Conservation (phyloP, 352 stramenopile genomes). For the Pythium phragmitis region DNA sequence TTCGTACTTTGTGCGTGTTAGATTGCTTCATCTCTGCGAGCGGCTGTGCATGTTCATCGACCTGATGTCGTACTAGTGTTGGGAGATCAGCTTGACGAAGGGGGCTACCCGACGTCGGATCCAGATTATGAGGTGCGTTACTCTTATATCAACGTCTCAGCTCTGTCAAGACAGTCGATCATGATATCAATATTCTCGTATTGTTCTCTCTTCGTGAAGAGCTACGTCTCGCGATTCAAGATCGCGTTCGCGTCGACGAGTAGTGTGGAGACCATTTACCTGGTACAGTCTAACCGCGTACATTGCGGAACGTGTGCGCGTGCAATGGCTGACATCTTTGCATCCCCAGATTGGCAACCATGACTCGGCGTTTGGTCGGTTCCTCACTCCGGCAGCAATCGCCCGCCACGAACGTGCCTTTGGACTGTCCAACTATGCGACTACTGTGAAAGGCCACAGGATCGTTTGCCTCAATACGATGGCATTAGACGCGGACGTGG, state of each 20-base stretch:
- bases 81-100: slow-evolving; percentile 78
- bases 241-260: slow-evolving; percentile 36
- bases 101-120: slow-evolving; percentile 45
- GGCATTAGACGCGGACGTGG: slow-evolving; percentile 65
- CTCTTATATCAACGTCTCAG: not conserved
- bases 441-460: slow-evolving; percentile 45
- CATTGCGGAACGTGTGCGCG: not conserved
- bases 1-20: slow-evolving; percentile 2
- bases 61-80: slow-evolving; percentile 64
- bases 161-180: not conserved
- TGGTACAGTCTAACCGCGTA: slow-evolving; percentile 30
- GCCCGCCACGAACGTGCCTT: slow-evolving; percentile 62
- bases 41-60: slow-evolving; percentile 46
- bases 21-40: slow-evolving; percentile 36
- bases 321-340: not conserved
- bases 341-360: slow-evolving; percentile 68
- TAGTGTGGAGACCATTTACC: slow-evolving; percentile 49
- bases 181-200: not conserved
- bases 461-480: slow-evolving; percentile 80
- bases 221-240: slow-evolving; percentile 59
- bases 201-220: slow-evolving; percentile 18
- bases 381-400: slow-evolving; percentile 41
- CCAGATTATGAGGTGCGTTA: slow-evolving; percentile 45
- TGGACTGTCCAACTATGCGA: slow-evolving; percentile 49
- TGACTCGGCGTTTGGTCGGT: slow-evolving; percentile 63